These are phyloP conservation scores for Colletotrichum viniferum DNA, from an alignment of 2,329 filamentous ascomycete genomes.

Conservation along the genomic window DNA sequence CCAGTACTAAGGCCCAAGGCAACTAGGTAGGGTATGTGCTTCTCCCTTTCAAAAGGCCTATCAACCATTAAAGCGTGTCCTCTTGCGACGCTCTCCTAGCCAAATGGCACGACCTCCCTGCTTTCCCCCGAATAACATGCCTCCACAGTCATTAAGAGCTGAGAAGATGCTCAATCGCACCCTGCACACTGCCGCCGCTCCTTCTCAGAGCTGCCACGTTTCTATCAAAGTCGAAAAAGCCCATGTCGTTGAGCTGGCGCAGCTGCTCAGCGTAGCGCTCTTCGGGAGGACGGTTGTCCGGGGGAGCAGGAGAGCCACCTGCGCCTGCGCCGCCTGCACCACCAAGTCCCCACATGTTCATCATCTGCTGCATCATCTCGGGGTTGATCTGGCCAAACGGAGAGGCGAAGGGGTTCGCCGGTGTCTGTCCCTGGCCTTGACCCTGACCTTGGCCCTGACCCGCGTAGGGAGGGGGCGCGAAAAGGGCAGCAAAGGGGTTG, in stretches of 20 bases:
- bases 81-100: neutral
- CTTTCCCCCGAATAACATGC: neutral
- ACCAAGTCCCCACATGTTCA: conserved; percentile 51
- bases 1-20: conserved; percentile 12
- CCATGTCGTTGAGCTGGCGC: conserved; percentile 96
- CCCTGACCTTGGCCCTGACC: conserved; percentile 36
- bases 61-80: conserved; percentile 8
- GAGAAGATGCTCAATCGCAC: conserved; percentile 80
- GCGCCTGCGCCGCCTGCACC: conserved; percentile 36
- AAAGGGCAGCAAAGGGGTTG: conserved; percentile 74
- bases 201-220: conserved; percentile 88
- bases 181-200: conserved; percentile 92
- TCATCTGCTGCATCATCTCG: conserved; percentile 59
- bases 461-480: conserved; percentile 40
- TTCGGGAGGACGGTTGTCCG: conserved; percentile 88
- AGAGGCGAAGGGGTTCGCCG: conserved; percentile 46
- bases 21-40: conserved; percentile 18
- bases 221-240: conserved; percentile 94
- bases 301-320: conserved; percentile 54
- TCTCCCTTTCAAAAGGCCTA: neutral
- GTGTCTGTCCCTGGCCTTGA: conserved; percentile 27
- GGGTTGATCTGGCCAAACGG: conserved; percentile 51
- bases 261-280: conserved; percentile 91
- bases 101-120: neutral
- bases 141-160: conserved; percentile 26